Evolutionary conservation across 768 basidiomycete genomes (phyloP).

Genomic region (Fibroporia radiculosa): DNA sequence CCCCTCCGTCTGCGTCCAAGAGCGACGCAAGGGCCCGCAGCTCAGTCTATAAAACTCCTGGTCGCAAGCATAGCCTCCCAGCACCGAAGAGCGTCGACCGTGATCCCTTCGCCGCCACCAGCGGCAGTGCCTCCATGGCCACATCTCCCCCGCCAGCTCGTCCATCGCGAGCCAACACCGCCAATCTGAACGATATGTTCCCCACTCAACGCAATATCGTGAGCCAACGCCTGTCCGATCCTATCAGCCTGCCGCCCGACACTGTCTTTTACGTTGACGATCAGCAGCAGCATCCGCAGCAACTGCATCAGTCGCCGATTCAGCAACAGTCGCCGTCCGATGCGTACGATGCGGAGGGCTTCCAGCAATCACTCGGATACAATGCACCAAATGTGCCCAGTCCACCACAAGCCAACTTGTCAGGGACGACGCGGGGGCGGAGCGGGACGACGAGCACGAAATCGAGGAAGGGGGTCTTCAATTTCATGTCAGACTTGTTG

Average conservation of each 20-base stretch:
- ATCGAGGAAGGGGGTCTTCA: constrained; percentile 56
- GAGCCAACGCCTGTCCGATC: constrained; percentile 46
- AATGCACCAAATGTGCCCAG: constrained; percentile 5
- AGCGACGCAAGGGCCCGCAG: constrained; percentile 32
- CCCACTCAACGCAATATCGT: constrained; percentile 33
- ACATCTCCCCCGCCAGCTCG: constrained; percentile 59
- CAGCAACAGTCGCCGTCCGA: not conserved
- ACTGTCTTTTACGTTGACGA: constrained; percentile 22
- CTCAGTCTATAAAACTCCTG: constrained; percentile 55
- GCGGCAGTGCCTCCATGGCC: constrained; percentile 22
- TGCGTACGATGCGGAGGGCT: not conserved
- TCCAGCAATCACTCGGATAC: constrained; percentile 2
- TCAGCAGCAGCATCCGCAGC: constrained; percentile 15
- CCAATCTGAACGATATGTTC: constrained; percentile 70
- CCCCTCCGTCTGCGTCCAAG: constrained; percentile 25
- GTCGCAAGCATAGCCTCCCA: constrained; percentile 47
- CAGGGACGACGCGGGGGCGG: constrained; percentile 26
- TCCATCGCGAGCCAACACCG: constrained; percentile 81
- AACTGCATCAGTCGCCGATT: constrained; percentile 7
- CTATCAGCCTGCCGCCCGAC: constrained; percentile 28
- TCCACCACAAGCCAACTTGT: constrained; percentile 12
- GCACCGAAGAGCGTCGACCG: constrained; percentile 33
- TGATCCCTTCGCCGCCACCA: constrained; percentile 52
- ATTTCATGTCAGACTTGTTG: constrained; percentile 67
- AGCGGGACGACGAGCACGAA: constrained; percentile 35